A percentile compares a stretch with the other conserved stretches of the same genome.
phyloP scores from a whole-genome alignment of 2,329 filamentous ascomycete genomes.

The Colletotrichum gloeosporioides region DNA sequence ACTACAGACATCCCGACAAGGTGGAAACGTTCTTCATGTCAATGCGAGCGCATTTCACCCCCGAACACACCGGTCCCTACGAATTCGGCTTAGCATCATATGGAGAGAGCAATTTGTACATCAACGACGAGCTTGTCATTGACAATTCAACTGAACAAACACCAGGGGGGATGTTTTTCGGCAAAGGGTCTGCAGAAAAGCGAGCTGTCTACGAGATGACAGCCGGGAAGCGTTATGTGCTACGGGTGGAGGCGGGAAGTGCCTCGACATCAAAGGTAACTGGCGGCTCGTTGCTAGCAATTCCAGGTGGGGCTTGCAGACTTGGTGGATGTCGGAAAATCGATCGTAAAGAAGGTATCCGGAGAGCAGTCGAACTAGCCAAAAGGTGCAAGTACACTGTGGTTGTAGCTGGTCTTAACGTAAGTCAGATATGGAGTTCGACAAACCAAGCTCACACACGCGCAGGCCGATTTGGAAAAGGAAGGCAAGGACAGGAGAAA shows the following conservation, averaged over 20 bases:
- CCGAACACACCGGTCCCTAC: slow-evolving; percentile 64
- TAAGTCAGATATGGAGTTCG: not conserved
- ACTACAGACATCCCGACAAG: slow-evolving; percentile 57
- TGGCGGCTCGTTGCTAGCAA: slow-evolving; percentile 49
- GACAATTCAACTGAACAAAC: slow-evolving; percentile 70
- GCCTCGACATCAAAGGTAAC: slow-evolving; percentile 61
- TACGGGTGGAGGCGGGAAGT: slow-evolving; percentile 65
- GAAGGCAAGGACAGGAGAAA: slow-evolving; percentile 76
- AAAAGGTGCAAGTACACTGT: slow-evolving; percentile 77
- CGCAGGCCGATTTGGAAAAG: slow-evolving; percentile 68
- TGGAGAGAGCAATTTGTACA: slow-evolving; percentile 67
- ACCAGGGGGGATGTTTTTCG: slow-evolving; percentile 69
- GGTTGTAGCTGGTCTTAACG: slow-evolving; percentile 74
- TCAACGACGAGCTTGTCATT: slow-evolving; percentile 66
- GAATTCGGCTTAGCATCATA: slow-evolving; percentile 70
- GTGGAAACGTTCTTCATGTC: slow-evolving; percentile 62
- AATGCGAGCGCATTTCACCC: slow-evolving; percentile 63
- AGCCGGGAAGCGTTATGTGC: slow-evolving; percentile 61
- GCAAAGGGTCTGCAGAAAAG: slow-evolving; percentile 68
- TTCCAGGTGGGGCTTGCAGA: slow-evolving; percentile 66
- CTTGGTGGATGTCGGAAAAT: slow-evolving; percentile 66
- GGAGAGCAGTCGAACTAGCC: slow-evolving; percentile 70
- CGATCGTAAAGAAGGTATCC: slow-evolving; percentile 62
- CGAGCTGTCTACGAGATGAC: slow-evolving; percentile 61
- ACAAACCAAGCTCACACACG: not conserved